These are phyloP conservation scores for Bremia lactucae DNA, from an alignment of 352 stramenopile species.

Conservation along the genomic window DNA sequence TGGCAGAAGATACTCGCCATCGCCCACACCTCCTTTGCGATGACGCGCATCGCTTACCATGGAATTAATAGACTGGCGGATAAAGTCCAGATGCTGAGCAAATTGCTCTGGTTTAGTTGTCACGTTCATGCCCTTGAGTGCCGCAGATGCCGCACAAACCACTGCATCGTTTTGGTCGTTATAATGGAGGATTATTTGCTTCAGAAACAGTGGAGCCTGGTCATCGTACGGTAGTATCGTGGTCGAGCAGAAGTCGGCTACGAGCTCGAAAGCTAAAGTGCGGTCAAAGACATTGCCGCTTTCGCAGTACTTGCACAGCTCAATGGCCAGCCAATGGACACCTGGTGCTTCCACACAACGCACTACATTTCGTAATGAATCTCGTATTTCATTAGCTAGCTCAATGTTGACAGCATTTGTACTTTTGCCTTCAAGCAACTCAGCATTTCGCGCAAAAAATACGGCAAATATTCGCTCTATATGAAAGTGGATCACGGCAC, in stretches of 20 bases:
- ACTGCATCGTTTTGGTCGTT: slow-evolving; percentile 89
- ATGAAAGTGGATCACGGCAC: slow-evolving; percentile 91
- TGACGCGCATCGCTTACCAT: slow-evolving; percentile 93
- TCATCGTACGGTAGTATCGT: slow-evolving; percentile 87
- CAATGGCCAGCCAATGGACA: slow-evolving; percentile 91
- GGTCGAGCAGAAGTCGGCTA: slow-evolving; percentile 83
- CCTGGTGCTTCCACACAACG: slow-evolving; percentile 83
- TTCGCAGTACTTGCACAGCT: slow-evolving; percentile 92
- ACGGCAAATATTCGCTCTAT: slow-evolving; percentile 89
- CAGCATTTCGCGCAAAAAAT: slow-evolving; percentile 68
- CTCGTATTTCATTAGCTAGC: slow-evolving; percentile 59
- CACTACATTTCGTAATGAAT: slow-evolving; percentile 57
- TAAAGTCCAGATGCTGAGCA: slow-evolving; percentile 93
- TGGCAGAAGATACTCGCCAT: slow-evolving; percentile 68
- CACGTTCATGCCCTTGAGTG: slow-evolving; percentile 88
- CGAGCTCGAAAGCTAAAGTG: slow-evolving; percentile 86
- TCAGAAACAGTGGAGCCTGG: slow-evolving; percentile 91
- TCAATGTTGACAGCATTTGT: slow-evolving; percentile 17
- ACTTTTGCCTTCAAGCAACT: slow-evolving; percentile 18
- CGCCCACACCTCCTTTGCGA: slow-evolving; percentile 85
- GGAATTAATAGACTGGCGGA: slow-evolving; percentile 93
- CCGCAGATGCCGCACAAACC: slow-evolving; percentile 81
- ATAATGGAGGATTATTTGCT: slow-evolving; percentile 93
- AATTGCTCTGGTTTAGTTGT: slow-evolving; percentile 89
- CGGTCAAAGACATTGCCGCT: slow-evolving; percentile 81